Base-by-base conservation (phyloP, 768 basidiomycete genomes). In the Boletus subcaerulescens region DNA sequence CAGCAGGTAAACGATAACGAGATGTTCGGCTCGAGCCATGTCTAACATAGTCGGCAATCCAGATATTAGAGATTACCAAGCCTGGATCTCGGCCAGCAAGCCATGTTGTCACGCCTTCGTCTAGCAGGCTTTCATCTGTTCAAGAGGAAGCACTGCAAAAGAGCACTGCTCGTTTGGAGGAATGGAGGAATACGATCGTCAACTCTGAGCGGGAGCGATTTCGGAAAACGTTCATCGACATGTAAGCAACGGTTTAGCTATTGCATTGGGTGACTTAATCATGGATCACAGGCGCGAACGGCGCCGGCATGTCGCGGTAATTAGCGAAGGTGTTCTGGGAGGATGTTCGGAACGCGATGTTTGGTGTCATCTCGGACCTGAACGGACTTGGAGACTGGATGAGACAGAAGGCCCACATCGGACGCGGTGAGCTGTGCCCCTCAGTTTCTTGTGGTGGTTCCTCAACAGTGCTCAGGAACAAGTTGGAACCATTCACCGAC, bases 371-470 rank as follows among this genome's bases (percentile, higher is more conserved):
- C 69, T 77, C 15, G 75, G 75, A 39, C 72, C 64, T 3, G 72
- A 74, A 22, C 72, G 73, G 8, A 61, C 79, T 12, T 96, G 94
- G 94, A 75, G 86, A 32, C 71, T 96, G 43, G 94, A 96, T 58
- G 93, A 95, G 63, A 94, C 93, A 2, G 94, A 97, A 64, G 94
- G 93, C 1, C 93, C 93, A 2, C 80, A 90, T 61, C 82, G 93
- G 45, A 88, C 91, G 50, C 77, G 93, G 93, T 92, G 62, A 29
- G 78, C 59, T 1, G 8, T 39, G 5, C 29, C 8, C 15, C 20
- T 17, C 3, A 10, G 6, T 8, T 43, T 35, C 13, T 14, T 15
- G 5, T 20, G 7, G 12, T 15, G 36, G 17, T 51, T 7, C 12
- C 53, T 67, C 11, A 64, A 18, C 26, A 10, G 29, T 24, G 53